phyloP scores from a whole-genome alignment of 1,284 basidiomycete species.

The Coriolopsis trogii region DNA sequence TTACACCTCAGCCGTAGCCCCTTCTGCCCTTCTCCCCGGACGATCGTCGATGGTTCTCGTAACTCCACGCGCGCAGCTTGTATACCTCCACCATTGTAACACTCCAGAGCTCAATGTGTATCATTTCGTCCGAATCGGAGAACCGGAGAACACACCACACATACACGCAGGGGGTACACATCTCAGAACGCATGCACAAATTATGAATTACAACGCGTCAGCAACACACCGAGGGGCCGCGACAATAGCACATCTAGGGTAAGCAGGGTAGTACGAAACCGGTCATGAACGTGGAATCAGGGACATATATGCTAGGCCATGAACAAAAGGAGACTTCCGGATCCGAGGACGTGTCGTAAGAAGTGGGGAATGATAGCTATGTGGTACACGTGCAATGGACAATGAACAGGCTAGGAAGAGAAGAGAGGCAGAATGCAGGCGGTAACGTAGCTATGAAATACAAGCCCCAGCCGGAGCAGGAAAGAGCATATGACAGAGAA shows the following conservation, averaged over 20 bases:
- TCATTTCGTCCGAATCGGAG: constrained; percentile 16
- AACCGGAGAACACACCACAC: neutral
- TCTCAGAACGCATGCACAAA: neutral
- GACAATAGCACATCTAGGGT: constrained; percentile 14
- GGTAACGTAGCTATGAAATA: constrained; percentile 22
- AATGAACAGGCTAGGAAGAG: no score
- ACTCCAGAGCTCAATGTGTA: constrained; percentile 21
- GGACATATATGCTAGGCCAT: no score
- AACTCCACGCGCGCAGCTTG: constrained; percentile 15
- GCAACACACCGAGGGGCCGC: constrained; percentile 8
- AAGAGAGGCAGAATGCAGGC: neutral
- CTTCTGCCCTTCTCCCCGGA: no score
- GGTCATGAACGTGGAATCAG: constrained; percentile 8
- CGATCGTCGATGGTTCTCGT: constrained; percentile 7
- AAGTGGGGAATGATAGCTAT: no score
- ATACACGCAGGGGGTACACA: no score
- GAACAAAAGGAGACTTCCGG: no score
- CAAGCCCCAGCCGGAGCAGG: constrained; percentile 7
- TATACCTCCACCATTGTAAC: constrained; percentile 22
- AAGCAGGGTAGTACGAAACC: neutral
- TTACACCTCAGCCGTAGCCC: no score
- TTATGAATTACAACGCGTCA: constrained; percentile 19
- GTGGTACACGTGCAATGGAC: constrained; percentile 14
- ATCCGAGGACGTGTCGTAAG: no score
- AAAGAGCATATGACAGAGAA: constrained; percentile 5